These are phyloP conservation scores for Ascocoryne sarcoides DNA, from an alignment of 2,329 filamentous ascomycete genomes.

Conservation along the genomic window DNA sequence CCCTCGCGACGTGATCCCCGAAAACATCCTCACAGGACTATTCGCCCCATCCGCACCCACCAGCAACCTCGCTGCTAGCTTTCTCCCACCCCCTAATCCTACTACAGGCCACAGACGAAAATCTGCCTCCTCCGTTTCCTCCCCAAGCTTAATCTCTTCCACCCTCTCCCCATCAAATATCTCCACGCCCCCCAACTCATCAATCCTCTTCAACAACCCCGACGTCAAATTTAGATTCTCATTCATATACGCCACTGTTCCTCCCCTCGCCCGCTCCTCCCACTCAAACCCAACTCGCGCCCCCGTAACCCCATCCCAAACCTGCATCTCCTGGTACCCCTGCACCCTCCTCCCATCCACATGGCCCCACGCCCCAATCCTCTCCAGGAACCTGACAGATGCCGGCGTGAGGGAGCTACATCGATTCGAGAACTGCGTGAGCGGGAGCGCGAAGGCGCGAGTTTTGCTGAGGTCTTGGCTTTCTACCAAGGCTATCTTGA, in stretches of 20 bases:
- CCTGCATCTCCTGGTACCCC: slow-evolving; percentile 91
- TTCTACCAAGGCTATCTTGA: slow-evolving; percentile 85
- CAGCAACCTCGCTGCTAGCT: slow-evolving; percentile 71
- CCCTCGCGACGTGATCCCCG: slow-evolving; percentile 73
- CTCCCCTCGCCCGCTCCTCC: slow-evolving; percentile 48
- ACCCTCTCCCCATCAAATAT: slow-evolving; percentile 73
- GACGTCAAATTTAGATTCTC: slow-evolving; percentile 88
- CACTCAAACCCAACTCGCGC: slow-evolving; percentile 86
- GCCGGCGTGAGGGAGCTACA: slow-evolving; percentile 90
- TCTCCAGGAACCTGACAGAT: slow-evolving; percentile 72
- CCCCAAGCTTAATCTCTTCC: slow-evolving; percentile 68
- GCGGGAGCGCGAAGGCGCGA: slow-evolving; percentile 55
- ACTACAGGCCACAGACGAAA: slow-evolving; percentile 83
- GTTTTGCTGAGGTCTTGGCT: slow-evolving; percentile 71
- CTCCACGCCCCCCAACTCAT: slow-evolving; percentile 58
- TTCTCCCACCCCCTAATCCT: slow-evolving; percentile 54
- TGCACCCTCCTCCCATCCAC: slow-evolving; percentile 67
- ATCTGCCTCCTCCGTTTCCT: slow-evolving; percentile 60
- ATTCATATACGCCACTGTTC: slow-evolving; percentile 87
- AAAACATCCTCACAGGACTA: slow-evolving; percentile 84
- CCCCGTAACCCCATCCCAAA: slow-evolving; percentile 90
- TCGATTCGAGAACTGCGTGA: slow-evolving; percentile 76
- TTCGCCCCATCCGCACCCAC: slow-evolving; percentile 93
- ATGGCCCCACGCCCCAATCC: slow-evolving; percentile 79
- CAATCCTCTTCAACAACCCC: slow-evolving; percentile 63